Base-by-base conservation (phyloP, 371 early-diverging fungal species). In the Apophysomyces sp. region DNA sequence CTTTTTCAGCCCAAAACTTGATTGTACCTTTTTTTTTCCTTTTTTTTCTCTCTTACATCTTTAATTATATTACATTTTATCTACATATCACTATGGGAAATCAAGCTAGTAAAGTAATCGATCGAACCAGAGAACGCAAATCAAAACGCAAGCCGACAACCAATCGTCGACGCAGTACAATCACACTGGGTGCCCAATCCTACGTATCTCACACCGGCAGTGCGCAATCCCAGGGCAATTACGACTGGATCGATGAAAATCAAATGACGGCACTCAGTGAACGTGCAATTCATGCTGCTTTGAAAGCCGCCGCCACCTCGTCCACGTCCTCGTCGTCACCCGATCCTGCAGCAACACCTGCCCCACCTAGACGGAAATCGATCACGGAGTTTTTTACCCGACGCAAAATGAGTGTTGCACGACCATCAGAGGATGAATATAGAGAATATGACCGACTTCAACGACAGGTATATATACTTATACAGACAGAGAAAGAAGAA, bases 311-410 rank as follows among this genome's bases (percentile, higher is more conserved):
- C 31, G 13, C 62, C 40, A 7, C 63, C 15, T 32, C 58, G 12
- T 27, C 68, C 27, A n/a, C n/a, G n/a, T 8, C 36, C 39, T 18
- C 60, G 53, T 9, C 27, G 53, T 5, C 27, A 16, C 11, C 55
- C 53, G 37, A 44, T 44, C 52, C 62, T 52, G 51, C 57, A 53
- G 52, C 57, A 13, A 58, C 52, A n/a, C 54, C 55, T 18, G 37
- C 49, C 12, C 52, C 54, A n/a, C 57, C 68, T 63, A 69, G 78
- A 51, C 71, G 78, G 12, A 74, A 76, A 68, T 81, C 81, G 9
- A 75, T 81, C 15, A 74, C 78, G 1, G 81, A 78, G 53, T 78
- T 76, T 55, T 81, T 81, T 54, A 63, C 74, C 12, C 67, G 69
- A 61, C 63, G 78, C 51, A 76, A 74, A 40, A 65, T 71, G 21